A percentile compares a stretch with the other conserved stretches of the same genome.
Evolutionary conservation across 805 yeast species (phyloP).

Genomic region (Saccharomycopsis sp.): DNA sequence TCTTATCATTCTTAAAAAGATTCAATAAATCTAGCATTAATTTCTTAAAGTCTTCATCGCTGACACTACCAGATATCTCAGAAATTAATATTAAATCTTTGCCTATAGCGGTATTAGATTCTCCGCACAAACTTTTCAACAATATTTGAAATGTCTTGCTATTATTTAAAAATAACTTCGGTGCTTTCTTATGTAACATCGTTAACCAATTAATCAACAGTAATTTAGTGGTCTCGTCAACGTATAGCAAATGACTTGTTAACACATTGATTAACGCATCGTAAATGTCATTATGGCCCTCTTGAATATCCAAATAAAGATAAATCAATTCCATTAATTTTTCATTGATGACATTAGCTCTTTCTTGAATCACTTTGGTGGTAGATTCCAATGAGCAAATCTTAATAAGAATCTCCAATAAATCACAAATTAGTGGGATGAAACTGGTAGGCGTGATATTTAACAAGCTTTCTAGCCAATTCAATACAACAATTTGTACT

Average conservation of each 20-base stretch:
- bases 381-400: constrained; percentile 46
- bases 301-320: constrained; percentile 22
- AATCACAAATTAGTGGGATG: constrained; percentile 63
- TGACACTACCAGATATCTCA: constrained; percentile 61
- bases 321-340: constrained; percentile 44
- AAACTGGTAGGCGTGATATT: constrained; percentile 72
- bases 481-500: constrained; percentile 70
- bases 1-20: constrained; percentile 63
- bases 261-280: constrained; percentile 6
- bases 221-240: constrained; percentile 73
- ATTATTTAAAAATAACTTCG: constrained; percentile 46
- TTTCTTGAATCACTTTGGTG: constrained; percentile 40
- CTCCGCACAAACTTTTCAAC: constrained; percentile 60
- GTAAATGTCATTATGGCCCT: constrained; percentile 14
- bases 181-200: constrained; percentile 68
- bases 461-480: constrained; percentile 74
- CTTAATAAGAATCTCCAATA: constrained; percentile 61
- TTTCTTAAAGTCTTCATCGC: constrained; percentile 67
- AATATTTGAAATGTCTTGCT: constrained; percentile 67
- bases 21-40: constrained; percentile 67
- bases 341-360: constrained; percentile 50
- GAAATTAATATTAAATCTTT: constrained; percentile 67
- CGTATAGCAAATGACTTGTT: constrained; percentile 41
- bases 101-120: constrained; percentile 64
- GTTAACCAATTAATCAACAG: constrained; percentile 88